Evolutionary conservation across 768 basidiomycete species (phyloP).

Genomic region (Leccinum barrowsii): DNA sequence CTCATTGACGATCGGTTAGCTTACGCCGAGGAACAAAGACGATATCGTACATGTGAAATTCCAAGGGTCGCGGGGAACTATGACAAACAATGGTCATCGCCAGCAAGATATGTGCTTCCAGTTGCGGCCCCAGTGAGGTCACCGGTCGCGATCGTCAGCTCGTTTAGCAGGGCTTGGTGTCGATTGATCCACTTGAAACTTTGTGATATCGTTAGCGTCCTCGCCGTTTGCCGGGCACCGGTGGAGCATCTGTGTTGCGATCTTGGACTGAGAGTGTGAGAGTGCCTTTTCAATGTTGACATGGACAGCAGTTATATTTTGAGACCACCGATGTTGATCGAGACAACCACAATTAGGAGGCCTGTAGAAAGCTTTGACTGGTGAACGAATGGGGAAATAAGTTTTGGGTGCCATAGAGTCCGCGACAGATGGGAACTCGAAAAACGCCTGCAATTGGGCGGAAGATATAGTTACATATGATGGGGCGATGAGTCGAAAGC

Average conservation of each 20-base stretch:
- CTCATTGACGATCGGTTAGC: not conserved
- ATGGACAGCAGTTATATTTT: not conserved
- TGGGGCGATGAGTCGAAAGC: too few relatives aligned
- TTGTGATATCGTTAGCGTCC: not conserved
- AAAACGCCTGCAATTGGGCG: not conserved
- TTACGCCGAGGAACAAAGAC: too few relatives aligned
- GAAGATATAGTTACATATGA: not conserved
- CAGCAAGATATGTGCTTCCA: not conserved
- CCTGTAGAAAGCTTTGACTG: not conserved
- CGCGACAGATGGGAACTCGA: not conserved
- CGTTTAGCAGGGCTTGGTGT: not conserved
- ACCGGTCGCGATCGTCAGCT: not conserved
- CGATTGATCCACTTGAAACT: not conserved
- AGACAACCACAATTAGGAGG: not conserved
- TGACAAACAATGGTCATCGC: not conserved
- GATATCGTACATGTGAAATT: too few relatives aligned
- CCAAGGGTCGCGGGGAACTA: not conserved
- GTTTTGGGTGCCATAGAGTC: not conserved
- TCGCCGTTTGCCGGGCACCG: not conserved
- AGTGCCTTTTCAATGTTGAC: not conserved
- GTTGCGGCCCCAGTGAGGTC: not conserved
- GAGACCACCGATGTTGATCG: not conserved
- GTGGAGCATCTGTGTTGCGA: too few relatives aligned
- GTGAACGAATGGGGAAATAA: not conserved
- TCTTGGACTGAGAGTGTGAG: too few relatives aligned